Evolutionary conservation across 2,329 filamentous ascomycete species (phyloP), one percentile per base, ranked within the genome.

Genomic region (Hypoxylon sp.): DNA sequence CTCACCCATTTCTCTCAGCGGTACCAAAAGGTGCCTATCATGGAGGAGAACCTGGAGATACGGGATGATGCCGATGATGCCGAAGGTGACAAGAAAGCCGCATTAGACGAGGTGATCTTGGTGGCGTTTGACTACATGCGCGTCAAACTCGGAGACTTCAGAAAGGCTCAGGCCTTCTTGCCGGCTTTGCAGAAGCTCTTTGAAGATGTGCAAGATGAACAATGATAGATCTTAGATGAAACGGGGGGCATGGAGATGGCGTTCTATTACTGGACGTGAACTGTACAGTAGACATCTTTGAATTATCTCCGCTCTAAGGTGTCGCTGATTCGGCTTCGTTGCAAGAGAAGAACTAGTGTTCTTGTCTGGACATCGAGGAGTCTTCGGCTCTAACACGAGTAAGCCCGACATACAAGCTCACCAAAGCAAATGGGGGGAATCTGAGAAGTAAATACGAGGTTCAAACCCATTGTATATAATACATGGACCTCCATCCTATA

Each of bases 1-100:
- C 85, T 99, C 53, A 99, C 96, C 6, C 96, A 99, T 79, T 99
- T 99, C 81, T 94, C 91, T 61, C 96, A 99, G 82, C 87, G 96
- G 6, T 99, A 99, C 80, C 91, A 93, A 75, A 95, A 95, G 80
- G 84, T 89, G 35, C 90, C 87, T 1, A 82, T 85, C 2, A 79
- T 88, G 3, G 83, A 87, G 57, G 73, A 76, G 33, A 74, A 63
- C 46, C 35, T 75, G 19, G 73, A 74, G 35, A 53, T 71, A 11
- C 63, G 26, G 37, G 48, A 63, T 70, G 68, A 80, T 64, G 59
- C 69, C 63, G 48, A 63, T 70, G 68, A 80, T 64, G 59, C 69
- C 63, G 8, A 76, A 73, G 57, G 56, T 54, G 33, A 70, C 72
- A 63, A 72, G 24, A 79, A 80, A 74, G 79, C 84, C 14, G 79